These are phyloP conservation scores for Camelina hispida DNA, from an alignment of 345 rosid genomes.

Conservation along the genomic window DNA sequence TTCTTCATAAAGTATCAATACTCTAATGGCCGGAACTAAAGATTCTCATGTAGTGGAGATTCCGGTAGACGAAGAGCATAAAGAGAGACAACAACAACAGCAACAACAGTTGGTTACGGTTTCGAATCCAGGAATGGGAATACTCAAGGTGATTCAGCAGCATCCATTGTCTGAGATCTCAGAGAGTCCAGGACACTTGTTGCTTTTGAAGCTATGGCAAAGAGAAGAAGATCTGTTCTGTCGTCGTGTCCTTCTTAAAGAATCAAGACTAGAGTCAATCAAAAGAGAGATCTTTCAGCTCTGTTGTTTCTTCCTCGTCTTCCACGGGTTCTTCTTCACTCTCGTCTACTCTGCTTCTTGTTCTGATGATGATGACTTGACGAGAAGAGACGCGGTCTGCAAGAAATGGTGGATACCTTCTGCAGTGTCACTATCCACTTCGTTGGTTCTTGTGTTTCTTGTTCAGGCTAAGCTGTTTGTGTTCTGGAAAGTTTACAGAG, in stretches of 20 bases:
- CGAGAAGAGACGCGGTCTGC: conserved; percentile 44
- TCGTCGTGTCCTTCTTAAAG: conserved; percentile 58
- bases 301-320: conserved; percentile 70
- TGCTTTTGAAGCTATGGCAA: conserved; percentile 92
- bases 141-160: conserved; percentile 65
- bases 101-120: conserved; percentile 43
- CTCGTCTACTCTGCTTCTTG: conserved; percentile 74
- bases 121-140: conserved; percentile 39
- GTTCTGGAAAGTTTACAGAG: conserved; percentile 75
- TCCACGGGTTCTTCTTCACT: conserved; percentile 73
- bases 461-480: conserved; percentile 74
- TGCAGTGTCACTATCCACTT: conserved; percentile 57
- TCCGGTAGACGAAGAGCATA: conserved; percentile 79
- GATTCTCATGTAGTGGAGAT: conserved; percentile 83
- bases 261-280: conserved; percentile 73
- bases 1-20: conserved; percentile 10
- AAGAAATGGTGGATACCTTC: conserved; percentile 91
- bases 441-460: conserved; percentile 67
- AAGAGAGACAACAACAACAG: conserved; percentile 47
- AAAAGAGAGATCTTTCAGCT: conserved; percentile 86
- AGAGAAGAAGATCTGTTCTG: conserved; percentile 77
- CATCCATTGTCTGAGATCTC: conserved; percentile 95
- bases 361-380: background rate
- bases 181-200: conserved; percentile 84
- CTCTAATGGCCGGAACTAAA: conserved; percentile 59